Base-by-base conservation (phyloP, 106 monocot genomes). In the Phalaenopsis aphrodite region DNA sequence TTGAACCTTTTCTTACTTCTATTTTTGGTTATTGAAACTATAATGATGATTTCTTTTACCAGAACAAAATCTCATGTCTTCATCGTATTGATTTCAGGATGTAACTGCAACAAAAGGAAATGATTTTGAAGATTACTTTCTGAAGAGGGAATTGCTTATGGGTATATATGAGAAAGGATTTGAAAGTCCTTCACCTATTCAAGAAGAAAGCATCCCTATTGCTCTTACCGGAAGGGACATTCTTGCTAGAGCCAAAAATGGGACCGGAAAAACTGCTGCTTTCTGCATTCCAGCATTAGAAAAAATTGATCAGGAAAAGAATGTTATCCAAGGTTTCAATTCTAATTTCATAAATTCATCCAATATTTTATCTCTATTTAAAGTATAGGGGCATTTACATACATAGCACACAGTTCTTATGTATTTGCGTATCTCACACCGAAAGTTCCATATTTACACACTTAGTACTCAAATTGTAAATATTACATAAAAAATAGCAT, bases 241-340 rank as follows among this genome's bases (percentile, higher is more conserved):
- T 84, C 91, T 96, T 84, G 95, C 95, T 56, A 91, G 95, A 88
- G 95, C 95, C 42, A 96, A 96, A 88, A 96, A 96, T 82, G 95
- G 95, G 41, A 96, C 95, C 0, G 95, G 95, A 49, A 96, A 96
- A 81, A 96, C 95, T n/a, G 95, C 95, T 55, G 95, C 95, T 49
- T 96, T 93, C 79, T 93, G 93, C 80, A 96, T 96, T 78, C 95
- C 95, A 52, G 95, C 91, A 72, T 75, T 96, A 65, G 95, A 96
- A 88, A 96, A 96, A 78, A 93, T 96, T 87, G 93, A 96, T 87
- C 91, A 80, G 72, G 95, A 96, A 72, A 89, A 75, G 55, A 93
- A 93, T 84, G 88, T 57, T 43, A 96, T 96, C 82, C 95, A 96
- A 91, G 95, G 95, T 95, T 83, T n/a, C 61, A 61, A 61, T 61